Evolutionary conservation across 495 filamentous ascomycete genomes (phyloP), one percentile per base, ranked within the genome.

Genomic region (Xylaria nigripes): DNA sequence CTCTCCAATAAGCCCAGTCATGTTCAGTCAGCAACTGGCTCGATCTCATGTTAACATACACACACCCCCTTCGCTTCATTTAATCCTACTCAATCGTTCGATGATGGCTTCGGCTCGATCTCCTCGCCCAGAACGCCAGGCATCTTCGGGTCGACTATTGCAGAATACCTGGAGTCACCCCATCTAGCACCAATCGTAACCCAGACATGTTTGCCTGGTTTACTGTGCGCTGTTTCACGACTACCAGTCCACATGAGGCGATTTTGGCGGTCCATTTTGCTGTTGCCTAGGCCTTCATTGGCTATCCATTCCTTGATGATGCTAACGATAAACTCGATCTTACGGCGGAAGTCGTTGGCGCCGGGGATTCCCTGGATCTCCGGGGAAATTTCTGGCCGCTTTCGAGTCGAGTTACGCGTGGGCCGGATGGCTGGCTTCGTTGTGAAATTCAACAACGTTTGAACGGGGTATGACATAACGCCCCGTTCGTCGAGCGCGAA

Each of bases 321-420:
- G 23, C 79, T 71, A 44, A 78, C 75, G 52, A 94, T 79, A 63
- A 93, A 94, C 48, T 78, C 75, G 27, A 93, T 77, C 70, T 96
- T 96, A 47, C 72, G 72, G n/a, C 82, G 72, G 66, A 95, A 83
- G n/a, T 81, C 77, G 63, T 95, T 96, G 16, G 85, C 86, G 15
- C 81, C 78, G 1, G 89, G 78, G 15, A 93, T 77, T 8, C 71
- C 74, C 43, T 76, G 76, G 15, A 79, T 79, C 76, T 63, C 77
- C 38, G 71, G 83, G 69, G 53, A 75, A 67, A 70, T 88, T 65
- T 72, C 82, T 60, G 65, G 77, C 55, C 58, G 77, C 29, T 69
- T 68, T n/a, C 73, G 68, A 12, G 72, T 65, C 22, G 64, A 55
- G 36, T 68, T 69, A 32, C 69, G 62, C 36, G 68, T 76, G 29